These are phyloP conservation scores for Hyaloperonospora arabidopsidis DNA, from an alignment of 352 stramenopile species.

Conservation along the genomic window DNA sequence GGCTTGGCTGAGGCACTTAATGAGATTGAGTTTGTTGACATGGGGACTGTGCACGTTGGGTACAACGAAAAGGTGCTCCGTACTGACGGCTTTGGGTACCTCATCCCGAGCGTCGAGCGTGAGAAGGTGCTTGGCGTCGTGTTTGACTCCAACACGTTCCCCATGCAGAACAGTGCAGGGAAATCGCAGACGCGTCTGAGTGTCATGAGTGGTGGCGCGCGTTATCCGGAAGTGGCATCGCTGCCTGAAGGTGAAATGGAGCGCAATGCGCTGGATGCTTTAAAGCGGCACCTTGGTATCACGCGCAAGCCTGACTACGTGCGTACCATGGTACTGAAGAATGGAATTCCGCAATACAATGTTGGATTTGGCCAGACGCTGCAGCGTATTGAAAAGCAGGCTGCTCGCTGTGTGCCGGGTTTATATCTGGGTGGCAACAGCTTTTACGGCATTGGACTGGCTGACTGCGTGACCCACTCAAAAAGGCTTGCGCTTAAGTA, in stretches of 20 bases:
- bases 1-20: conserved; percentile 40
- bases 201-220: conserved; percentile 78
- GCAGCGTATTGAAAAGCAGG: conserved; percentile 47
- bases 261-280: conserved; percentile 48
- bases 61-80: conserved; percentile 53
- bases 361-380: conserved; percentile 67
- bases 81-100: conserved; percentile 78
- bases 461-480: conserved; percentile 76
- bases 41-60: conserved; percentile 78
- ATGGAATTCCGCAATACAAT: conserved; percentile 83
- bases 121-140: conserved; percentile 75
- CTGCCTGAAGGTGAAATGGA: conserved; percentile 46
- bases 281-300: conserved; percentile 73
- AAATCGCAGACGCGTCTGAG: conserved; percentile 62
- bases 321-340: conserved; percentile 39
- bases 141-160: conserved; percentile 86
- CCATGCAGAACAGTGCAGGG: conserved; percentile 50
- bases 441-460: conserved; percentile 82
- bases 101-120: conserved; percentile 65
- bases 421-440: conserved; percentile 74
- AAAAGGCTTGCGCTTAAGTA: conserved; percentile 73
- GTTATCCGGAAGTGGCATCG: conserved; percentile 52
- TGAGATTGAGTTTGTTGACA: conserved; percentile 70
- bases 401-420: conserved; percentile 28
- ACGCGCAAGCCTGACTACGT: conserved; percentile 45